Evolutionary conservation across 116 monocot species (phyloP).

Genomic region (Cymodocea nodosa): DNA sequence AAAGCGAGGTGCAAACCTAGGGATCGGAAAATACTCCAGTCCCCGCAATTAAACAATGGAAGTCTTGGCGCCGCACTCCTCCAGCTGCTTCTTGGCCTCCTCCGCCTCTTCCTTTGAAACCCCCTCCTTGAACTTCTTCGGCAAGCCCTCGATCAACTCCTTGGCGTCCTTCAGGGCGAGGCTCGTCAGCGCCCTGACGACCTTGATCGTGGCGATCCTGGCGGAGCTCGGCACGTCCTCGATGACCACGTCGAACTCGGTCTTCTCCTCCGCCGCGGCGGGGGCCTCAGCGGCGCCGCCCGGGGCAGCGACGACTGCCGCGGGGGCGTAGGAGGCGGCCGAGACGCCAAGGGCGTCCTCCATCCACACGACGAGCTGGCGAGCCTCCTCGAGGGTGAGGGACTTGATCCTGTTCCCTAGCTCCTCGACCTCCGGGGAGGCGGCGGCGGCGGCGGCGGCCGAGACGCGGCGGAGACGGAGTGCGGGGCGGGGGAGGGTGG

Average conservation of each 20-base stretch:
- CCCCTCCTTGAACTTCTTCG: conserved; percentile 51
- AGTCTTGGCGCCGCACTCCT: conserved; percentile 40
- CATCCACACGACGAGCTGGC: conserved; percentile 32
- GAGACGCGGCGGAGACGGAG: conserved; percentile 9
- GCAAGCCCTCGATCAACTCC: conserved; percentile 46
- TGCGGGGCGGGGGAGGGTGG: not conserved
- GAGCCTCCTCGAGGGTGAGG: conserved; percentile 42
- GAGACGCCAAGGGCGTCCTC: conserved; percentile 42
- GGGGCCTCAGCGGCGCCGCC: conserved; percentile 14
- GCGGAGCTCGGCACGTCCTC: conserved; percentile 39
- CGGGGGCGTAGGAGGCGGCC: conserved; percentile 29
- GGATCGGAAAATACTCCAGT: too few relatives aligned
- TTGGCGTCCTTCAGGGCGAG: conserved; percentile 50
- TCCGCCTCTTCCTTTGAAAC: conserved; percentile 42
- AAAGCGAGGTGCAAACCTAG: too few relatives aligned
- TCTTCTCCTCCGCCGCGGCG: conserved; percentile 46
- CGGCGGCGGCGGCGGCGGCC: conserved; percentile 22
- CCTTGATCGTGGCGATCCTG: conserved; percentile 51
- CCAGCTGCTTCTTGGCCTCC: conserved; percentile 46
- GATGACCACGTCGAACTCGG: conserved; percentile 58
- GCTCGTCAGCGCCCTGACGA: conserved; percentile 35
- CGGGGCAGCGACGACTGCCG: conserved; percentile 15
- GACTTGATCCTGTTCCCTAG: conserved; percentile 13
- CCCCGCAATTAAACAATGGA: conserved; percentile 15
- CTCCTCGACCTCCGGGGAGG: conserved; percentile 34